A percentile compares a stretch with the other conserved stretches of the same genome.
Evolutionary conservation across 78 protist species (phyloP).

Genomic region (slime mould (Dictyostelium discoideum)): DNA sequence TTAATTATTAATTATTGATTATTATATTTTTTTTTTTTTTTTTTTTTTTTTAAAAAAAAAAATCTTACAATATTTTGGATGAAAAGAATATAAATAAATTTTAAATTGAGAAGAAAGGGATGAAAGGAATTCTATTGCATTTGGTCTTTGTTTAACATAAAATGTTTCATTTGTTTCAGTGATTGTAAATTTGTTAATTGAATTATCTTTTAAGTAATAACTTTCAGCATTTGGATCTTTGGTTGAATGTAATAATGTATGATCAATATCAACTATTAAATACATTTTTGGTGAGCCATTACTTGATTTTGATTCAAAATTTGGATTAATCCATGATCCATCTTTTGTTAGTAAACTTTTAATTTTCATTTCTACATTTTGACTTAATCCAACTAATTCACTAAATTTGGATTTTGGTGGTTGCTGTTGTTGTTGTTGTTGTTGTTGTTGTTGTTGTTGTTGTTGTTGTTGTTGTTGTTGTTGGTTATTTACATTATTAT

Average conservation of each 20-base stretch:
- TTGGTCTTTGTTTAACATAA: conserved; percentile 59
- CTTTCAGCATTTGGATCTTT: conserved; percentile 29
- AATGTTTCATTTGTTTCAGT: conserved; percentile 16
- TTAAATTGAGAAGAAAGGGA: conserved; percentile 22
- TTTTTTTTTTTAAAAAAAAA: neutral
- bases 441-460: neutral
- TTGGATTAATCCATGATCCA: conserved; percentile 27
- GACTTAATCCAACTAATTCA: neutral
- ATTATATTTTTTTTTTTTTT: no score
- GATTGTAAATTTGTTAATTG: neutral
- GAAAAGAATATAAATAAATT: conserved; percentile 41
- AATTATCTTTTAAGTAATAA: neutral
- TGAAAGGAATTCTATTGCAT: conserved; percentile 20
- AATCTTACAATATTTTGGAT: conserved; percentile 57
- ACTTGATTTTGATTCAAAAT: neutral
- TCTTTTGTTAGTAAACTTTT: conserved; percentile 10
- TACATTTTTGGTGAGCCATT: conserved; percentile 41
- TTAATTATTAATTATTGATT: no score
- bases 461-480: neutral
- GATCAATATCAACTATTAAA: conserved; percentile 61
- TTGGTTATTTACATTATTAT: neutral
- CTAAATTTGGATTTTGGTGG: neutral
- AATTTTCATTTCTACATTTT: neutral
- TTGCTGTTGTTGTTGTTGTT: neutral
- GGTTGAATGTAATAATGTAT: conserved; percentile 37